These are phyloP conservation scores for Wickerhamiella cacticola DNA, from an alignment of 805 yeast genomes.

Conservation along the genomic window DNA sequence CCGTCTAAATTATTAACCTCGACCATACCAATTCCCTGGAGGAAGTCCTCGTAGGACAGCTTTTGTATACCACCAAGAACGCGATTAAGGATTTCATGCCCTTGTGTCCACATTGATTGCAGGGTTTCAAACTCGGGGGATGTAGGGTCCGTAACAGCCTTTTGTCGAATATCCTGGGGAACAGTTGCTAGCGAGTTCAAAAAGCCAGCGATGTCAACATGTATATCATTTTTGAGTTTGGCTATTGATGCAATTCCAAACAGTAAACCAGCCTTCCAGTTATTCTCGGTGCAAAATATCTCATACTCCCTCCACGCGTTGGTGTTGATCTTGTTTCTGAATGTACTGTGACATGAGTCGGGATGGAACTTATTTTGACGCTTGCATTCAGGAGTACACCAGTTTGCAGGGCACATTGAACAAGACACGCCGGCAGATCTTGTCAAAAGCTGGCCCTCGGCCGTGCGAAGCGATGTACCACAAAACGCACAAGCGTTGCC, in stretches of 20 bases:
- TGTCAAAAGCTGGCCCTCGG: constrained; percentile 19
- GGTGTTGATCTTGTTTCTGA: constrained; percentile 27
- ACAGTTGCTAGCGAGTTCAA: constrained; percentile 56
- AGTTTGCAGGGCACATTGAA: constrained; percentile 48
- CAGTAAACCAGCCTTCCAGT: constrained; percentile 60
- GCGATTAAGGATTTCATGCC: constrained; percentile 38
- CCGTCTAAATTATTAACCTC: constrained; percentile 64
- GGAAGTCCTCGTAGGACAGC: constrained; percentile 41
- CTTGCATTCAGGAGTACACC: constrained; percentile 61
- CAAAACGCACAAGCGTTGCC: constrained; percentile 67
- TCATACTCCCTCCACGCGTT: constrained; percentile 43
- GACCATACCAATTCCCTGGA: constrained; percentile 55
- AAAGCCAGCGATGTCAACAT: constrained; percentile 28
- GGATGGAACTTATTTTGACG: constrained; percentile 42
- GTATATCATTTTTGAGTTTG: constrained; percentile 16
- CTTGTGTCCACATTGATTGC: constrained; percentile 43
- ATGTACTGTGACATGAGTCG: constrained; percentile 43
- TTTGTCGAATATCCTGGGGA: constrained; percentile 51
- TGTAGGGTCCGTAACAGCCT: constrained; percentile 35
- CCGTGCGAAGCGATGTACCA: constrained; percentile 39
- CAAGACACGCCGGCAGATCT: constrained; percentile 28
- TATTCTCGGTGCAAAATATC: constrained; percentile 48
- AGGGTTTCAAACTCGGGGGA: constrained; percentile 32
- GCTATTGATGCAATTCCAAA: constrained; percentile 46
- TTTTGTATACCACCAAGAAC: constrained; percentile 33